phyloP scores from a whole-genome alignment of 352 stramenopile genomes.

The Phytophthora litchii region DNA sequence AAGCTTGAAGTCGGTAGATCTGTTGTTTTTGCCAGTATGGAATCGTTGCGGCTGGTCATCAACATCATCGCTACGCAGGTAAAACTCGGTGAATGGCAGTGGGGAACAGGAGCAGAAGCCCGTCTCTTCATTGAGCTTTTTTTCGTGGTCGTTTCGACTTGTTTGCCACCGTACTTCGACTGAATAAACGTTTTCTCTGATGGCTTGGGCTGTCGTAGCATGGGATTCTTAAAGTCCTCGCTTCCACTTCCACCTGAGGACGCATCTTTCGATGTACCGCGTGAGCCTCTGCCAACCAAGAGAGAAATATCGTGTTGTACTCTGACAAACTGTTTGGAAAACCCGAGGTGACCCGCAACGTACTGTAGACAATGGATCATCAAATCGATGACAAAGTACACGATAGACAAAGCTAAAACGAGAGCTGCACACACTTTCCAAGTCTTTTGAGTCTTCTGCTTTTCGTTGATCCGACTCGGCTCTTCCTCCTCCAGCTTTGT shows the following conservation, averaged over 20 bases:
- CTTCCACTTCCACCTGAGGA: not conserved
- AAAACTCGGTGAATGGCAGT: constrained; percentile 34
- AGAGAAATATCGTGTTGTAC: constrained; percentile 11
- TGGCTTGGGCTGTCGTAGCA: not conserved
- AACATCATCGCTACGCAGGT: constrained; percentile 49
- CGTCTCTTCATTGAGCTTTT: constrained; percentile 3
- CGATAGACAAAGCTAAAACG: constrained; percentile 29
- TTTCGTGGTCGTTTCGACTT: not conserved
- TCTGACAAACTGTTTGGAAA: constrained; percentile 11
- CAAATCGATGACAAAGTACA: constrained; percentile 34
- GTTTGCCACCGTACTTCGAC: not conserved
- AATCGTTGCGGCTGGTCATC: constrained; percentile 28
- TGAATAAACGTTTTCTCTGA: not conserved
- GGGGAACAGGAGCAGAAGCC: not conserved
- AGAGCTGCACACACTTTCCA: constrained; percentile 32
- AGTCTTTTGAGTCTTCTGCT: not conserved
- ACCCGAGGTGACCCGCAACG: not conserved
- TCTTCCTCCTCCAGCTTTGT: not conserved
- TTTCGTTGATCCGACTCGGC: not conserved
- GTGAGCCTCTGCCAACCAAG: not conserved
- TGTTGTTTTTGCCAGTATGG: not conserved
- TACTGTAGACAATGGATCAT: constrained; percentile 15
- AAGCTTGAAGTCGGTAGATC: not conserved
- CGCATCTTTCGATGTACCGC: constrained; percentile 5
- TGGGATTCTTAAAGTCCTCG: constrained; percentile 14